Evolutionary conservation across 1,284 basidiomycete genomes (phyloP).

Genomic region (Puccinia sorghi): DNA sequence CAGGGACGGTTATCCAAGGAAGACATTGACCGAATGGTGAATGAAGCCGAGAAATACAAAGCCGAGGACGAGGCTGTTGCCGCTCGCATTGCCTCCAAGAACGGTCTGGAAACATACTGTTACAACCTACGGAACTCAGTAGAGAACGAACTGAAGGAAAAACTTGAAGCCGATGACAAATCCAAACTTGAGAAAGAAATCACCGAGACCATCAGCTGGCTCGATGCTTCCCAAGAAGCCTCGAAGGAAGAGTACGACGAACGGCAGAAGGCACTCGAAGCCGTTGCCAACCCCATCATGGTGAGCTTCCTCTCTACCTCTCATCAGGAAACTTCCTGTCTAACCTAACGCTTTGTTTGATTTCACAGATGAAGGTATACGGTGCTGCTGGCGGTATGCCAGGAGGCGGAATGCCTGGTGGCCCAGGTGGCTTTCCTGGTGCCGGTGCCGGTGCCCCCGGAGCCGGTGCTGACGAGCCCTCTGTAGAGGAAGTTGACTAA

Average conservation of each 20-base stretch:
- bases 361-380: conserved; percentile 68
- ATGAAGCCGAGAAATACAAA: conserved; percentile 90
- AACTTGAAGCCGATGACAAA: conserved; percentile 91
- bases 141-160: conserved; percentile 65
- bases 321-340: not conserved
- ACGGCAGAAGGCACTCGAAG: conserved; percentile 94
- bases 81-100: conserved; percentile 76
- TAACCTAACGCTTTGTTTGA: not conserved
- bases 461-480: conserved; percentile 44
- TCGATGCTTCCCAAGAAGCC: conserved; percentile 84
- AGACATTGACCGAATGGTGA: conserved; percentile 97
- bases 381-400: conserved; percentile 61
- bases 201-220: conserved; percentile 82
- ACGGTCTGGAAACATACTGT: conserved; percentile 75
- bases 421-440: conserved; percentile 61
- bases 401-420: conserved; percentile 62
- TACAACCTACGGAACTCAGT: conserved; percentile 95
- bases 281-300: conserved; percentile 79
- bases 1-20: conserved; percentile 89
- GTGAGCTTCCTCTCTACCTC: conserved; percentile 21
- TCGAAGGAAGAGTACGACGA: conserved; percentile 94
- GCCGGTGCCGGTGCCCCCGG: conserved; percentile 51
- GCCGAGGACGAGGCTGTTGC: conserved; percentile 63
- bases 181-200: conserved; percentile 78
- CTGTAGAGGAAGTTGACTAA: conserved; percentile 49